phyloP scores from a whole-genome alignment of 1,284 basidiomycete genomes.

The Mycena sp. region DNA sequence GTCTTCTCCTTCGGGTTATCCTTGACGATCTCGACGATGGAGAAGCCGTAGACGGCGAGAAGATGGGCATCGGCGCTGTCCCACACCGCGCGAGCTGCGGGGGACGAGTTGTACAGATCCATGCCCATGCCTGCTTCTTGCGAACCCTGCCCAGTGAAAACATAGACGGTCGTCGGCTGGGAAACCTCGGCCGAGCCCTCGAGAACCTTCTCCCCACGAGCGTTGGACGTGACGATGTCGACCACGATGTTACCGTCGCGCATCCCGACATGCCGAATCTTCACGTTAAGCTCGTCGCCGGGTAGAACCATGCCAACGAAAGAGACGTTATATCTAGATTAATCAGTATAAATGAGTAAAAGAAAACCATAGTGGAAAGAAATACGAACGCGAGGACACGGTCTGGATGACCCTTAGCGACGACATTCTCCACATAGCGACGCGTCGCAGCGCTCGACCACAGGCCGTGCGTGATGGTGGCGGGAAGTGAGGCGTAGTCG shows the following conservation, averaged over 20 bases:
- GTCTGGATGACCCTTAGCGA: conserved; percentile 92
- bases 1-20: conserved; percentile 98
- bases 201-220: conserved; percentile 89
- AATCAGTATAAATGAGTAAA: conserved; percentile 32
- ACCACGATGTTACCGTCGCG: conserved; percentile 93
- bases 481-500: conserved; percentile 91
- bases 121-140: conserved; percentile 99
- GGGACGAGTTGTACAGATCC: conserved; percentile 94
- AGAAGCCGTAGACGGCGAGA: conserved; percentile 95
- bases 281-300: conserved; percentile 88
- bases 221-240: conserved; percentile 90
- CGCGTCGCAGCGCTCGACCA: conserved; percentile 97
- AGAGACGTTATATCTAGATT: conserved; percentile 83
- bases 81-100: conserved; percentile 96
- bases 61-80: conserved; percentile 95
- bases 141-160: conserved; percentile 98
- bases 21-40: conserved; percentile 98
- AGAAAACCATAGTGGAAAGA: not conserved
- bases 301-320: conserved; percentile 99
- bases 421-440: conserved; percentile 93
- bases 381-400: conserved; percentile 84
- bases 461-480: conserved; percentile 98
- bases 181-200: conserved; percentile 93
- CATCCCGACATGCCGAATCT: conserved; percentile 92
- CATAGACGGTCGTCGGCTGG: conserved; percentile 93